phyloP scores from a whole-genome alignment of 768 basidiomycete species.

The Antrodiella citrinella region DNA sequence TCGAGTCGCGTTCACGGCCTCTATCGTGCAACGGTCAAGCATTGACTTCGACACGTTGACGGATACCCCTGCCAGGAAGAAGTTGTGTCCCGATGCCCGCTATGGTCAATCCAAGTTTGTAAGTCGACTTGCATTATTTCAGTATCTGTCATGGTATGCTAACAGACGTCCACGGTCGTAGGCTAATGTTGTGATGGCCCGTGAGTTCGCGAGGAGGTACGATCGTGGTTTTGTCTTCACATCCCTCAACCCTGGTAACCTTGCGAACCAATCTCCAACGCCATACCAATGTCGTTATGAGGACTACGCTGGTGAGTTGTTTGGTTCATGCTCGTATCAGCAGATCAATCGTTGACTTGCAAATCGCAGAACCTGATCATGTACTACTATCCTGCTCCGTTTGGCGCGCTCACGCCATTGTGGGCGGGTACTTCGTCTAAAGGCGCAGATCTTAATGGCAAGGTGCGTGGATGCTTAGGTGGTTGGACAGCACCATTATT shows the following conservation, averaged over 20 bases:
- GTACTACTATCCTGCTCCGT: neutral
- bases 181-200: neutral
- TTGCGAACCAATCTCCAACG: too few species aligned
- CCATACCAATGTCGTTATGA: too few species aligned
- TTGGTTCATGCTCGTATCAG: neutral
- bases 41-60: conserved; percentile 32
- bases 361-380: neutral
- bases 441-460: conserved; percentile 29
- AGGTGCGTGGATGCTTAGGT: conserved; percentile 16
- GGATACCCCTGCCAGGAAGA: conserved; percentile 20
- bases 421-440: conserved; percentile 30
- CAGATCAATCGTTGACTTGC: neutral
- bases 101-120: conserved; percentile 40
- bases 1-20: conserved; percentile 41
- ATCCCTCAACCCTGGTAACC: too few species aligned
- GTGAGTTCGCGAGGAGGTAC: neutral
- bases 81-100: conserved; percentile 8
- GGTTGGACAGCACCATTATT: neutral
- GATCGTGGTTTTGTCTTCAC: too few species aligned
- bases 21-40: conserved; percentile 26
- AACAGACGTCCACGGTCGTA: too few species aligned
- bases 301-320: neutral
- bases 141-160: too few species aligned
- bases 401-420: conserved; percentile 11
- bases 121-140: conserved; percentile 8